These are phyloP conservation scores for Fusarium mexicanum DNA, from an alignment of 2,329 filamentous ascomycete species.

Conservation along the genomic window DNA sequence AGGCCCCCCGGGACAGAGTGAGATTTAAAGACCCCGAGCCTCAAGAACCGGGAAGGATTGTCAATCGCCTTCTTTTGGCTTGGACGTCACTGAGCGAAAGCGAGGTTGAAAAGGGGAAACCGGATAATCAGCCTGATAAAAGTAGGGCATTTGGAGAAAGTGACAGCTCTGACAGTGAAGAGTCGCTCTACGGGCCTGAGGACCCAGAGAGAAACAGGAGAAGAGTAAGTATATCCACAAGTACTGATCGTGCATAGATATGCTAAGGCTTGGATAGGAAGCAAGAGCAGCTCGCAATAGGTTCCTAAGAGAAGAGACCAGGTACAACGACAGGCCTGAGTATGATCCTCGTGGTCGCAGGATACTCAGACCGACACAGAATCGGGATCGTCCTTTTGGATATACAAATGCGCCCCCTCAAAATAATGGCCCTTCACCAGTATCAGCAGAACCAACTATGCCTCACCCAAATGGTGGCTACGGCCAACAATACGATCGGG, in stretches of 20 bases:
- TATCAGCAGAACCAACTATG: neutral
- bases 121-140: neutral
- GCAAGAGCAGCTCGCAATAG: no score
- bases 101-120: conserved; percentile 1
- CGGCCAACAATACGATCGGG: neutral
- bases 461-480: neutral
- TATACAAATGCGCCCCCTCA: neutral
- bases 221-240: neutral
- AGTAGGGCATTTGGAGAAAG: no score
- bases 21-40: neutral
- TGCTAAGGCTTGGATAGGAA: neutral
- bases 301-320: neutral
- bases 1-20: neutral
- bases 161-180: neutral
- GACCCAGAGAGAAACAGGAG: neutral
- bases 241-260: neutral
- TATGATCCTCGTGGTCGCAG: neutral
- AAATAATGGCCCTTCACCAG: neutral
- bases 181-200: neutral
- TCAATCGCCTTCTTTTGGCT: conserved; percentile 9
- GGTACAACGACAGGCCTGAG: neutral
- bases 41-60: conserved; percentile 3
- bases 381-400: no score
- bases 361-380: neutral
- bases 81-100: conserved; percentile 21